Evolutionary conservation across 371 early-diverging fungal species (phyloP), one percentile per base, ranked within the genome.

Genomic region (Mortierella sp.): DNA sequence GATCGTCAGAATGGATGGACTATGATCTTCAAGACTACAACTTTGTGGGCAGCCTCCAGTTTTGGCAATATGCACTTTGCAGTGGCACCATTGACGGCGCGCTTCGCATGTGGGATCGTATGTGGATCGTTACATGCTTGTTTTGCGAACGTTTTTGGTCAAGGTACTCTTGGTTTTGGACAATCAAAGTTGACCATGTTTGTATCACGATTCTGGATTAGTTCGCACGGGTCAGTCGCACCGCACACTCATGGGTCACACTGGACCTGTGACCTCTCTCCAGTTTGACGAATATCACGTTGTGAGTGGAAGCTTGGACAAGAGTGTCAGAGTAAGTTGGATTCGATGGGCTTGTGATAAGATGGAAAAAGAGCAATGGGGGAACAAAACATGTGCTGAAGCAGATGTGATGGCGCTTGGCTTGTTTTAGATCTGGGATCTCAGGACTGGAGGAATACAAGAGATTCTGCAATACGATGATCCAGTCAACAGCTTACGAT

Each of bases 21-120:
- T 40, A 58, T n/a, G 72, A 65, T 31, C 27, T 50, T 29, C 81
- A 79, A 22, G 82, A 81, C 0, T 66, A 80, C 43, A 82, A 80
- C 7, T 91, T 85, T 71, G 79, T 92, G 14, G 92, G 93, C 4
- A 90, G 90, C 1, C 66, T 94, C 34, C 92, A 95, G 69, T 94
- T 92, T 65, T 90, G 88, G 85, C 86, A 91, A 54, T 89, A 86
- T 77, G 94, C 93, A 10, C 78, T 95, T 44, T 94, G 91, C 21
- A 92, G 92, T 17, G 96, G 96, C 17, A 92, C 94, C 10, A 85
- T 85, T 16, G 94, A 95, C 80, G 96, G 96, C 9, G 85, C 85
- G n/a, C 81, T 96, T 40, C 84, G 94, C 51, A 86, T 96, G 87
- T 96, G 94, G 92, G 96, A 95, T 71, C 79, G 84, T 87, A 84